These are phyloP conservation scores for Chlorella sp. DNA, from an alignment of 139 green algal genomes.

Conservation along the genomic window DNA sequence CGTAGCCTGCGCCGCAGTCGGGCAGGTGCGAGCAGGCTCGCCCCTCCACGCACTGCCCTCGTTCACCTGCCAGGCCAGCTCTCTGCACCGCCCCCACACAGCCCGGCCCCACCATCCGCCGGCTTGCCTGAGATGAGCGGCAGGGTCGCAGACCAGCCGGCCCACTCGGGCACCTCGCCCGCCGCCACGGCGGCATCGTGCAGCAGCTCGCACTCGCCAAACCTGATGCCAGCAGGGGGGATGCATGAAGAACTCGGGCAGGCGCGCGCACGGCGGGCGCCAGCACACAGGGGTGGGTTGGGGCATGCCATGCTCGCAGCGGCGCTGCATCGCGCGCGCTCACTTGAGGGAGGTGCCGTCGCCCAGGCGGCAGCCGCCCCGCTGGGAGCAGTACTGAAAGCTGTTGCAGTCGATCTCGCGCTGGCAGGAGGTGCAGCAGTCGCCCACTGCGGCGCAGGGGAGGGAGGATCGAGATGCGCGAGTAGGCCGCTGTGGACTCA, in stretches of 20 bases:
- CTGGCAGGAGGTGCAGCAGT: conserved; percentile 6
- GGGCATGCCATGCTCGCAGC: too few relatives aligned
- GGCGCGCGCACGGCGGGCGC: too few relatives aligned
- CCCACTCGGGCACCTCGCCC: neutral
- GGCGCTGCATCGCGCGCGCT: too few relatives aligned
- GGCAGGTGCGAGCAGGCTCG: too few relatives aligned
- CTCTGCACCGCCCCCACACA: too few relatives aligned
- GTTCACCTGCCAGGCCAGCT: too few relatives aligned
- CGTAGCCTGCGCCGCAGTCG: too few relatives aligned
- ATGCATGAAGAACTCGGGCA: too few relatives aligned
- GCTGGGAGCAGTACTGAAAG: conserved; percentile 9
- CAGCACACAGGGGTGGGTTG: too few relatives aligned
- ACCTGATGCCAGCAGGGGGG: too few relatives aligned
- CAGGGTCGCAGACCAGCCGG: neutral
- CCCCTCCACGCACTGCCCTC: too few relatives aligned
- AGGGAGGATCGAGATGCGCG: neutral
- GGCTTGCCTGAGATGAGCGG: conserved; percentile 1
- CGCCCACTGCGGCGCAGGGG: neutral
- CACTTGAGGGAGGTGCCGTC: neutral
- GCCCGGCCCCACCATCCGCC: too few relatives aligned
- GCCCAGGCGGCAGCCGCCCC: conserved; percentile 12
- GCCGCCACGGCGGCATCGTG: neutral
- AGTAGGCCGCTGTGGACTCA: neutral
- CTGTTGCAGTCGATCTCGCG: neutral
- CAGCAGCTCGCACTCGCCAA: conserved; percentile 12